Conservation (phyloP, 1,284 basidiomycete genomes). For the Neolentinus lepideus region DNA sequence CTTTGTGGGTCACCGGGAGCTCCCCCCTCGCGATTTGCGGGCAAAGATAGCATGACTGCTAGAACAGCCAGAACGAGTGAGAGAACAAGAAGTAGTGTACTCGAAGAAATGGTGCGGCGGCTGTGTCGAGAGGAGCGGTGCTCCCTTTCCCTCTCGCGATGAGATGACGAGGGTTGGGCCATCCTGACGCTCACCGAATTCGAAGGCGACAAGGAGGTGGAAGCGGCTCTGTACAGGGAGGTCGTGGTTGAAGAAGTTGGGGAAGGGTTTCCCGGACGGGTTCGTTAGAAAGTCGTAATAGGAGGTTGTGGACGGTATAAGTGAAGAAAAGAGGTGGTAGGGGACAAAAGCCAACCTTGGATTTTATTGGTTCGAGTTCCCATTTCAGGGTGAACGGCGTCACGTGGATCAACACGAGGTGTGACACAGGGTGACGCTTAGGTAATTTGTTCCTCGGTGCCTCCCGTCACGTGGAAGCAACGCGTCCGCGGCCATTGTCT, state of each 20-base stretch:
- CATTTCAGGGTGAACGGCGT: background rate
- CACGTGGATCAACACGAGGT: background rate
- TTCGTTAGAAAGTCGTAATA: background rate
- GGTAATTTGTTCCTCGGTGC: background rate
- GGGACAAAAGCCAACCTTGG: conserved; percentile 1
- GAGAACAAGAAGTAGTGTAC: conserved; percentile 74
- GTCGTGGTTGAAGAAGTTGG: conserved; percentile 35
- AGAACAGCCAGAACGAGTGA: conserved; percentile 77
- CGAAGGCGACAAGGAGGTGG: conserved; percentile 72
- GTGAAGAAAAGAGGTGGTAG: conserved; percentile 6
- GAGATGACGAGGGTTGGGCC: conserved; percentile 80
- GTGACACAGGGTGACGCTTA: background rate
- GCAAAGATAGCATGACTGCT: conserved; percentile 79
- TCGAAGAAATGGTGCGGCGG: conserved; percentile 80
- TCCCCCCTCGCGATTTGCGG: conserved; percentile 34
- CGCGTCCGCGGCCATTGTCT: conserved; percentile 5
- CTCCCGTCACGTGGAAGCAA: background rate
- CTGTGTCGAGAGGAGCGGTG: conserved; percentile 55
- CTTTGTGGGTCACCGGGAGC: conserved; percentile 32
- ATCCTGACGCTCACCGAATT: conserved; percentile 70
- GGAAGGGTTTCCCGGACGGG: conserved; percentile 11
- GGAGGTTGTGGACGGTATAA: conserved; percentile 6
- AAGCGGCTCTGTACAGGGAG: conserved; percentile 56
- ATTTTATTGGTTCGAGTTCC: background rate
- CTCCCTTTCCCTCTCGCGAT: conserved; percentile 55